Evolutionary conservation across 345 rosid genomes (phyloP), one percentile per base, ranked within the genome.

Genomic region (Zanthoxylum bungeanum): DNA sequence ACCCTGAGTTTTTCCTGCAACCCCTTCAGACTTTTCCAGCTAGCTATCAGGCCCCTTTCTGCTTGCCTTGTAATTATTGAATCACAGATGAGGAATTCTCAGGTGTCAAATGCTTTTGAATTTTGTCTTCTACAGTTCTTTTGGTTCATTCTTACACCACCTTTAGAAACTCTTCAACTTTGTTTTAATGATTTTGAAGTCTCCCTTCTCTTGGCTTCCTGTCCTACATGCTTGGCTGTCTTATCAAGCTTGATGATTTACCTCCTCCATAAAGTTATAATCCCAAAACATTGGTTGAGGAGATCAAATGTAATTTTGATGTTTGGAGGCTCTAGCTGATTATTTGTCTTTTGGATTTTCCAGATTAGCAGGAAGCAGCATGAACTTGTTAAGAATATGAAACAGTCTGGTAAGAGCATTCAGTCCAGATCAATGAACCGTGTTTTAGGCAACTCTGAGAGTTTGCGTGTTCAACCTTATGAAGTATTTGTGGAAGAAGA

Each of bases 331-430:
- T 69, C 70, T 77, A 70, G 71, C 58, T 77, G 50, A 77, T 66
- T 60, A 53, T 46, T 31, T 69, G 74, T 25, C 31, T 69, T 55
- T 55, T 65, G 14, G 73, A 65, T 79, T 55, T 86, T 77, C 55
- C 84, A 95, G 99, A 89, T 95, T 80, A 95, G 96, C 87, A 95
- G 89, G 92, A 91, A 85, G 84, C 99, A 92, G 80, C 93, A 86
- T 78, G 84, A 88, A 78, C 85, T 89, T 81, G 91, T 93, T 63
- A 92, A 88, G 88, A 84, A 79, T 76, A 87, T 92, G 97, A 90
- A 92, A 80, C 88, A 85, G 71, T 83, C 96, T 79, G 97, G 99
- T 68, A 82, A 87, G 79, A 82, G 88, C 82, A 87, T 92, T 73
- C 91, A 88, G 71, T 88, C 88, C 21, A 81, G 80, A 83, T 88